These are phyloP conservation scores for Erodium moschatum DNA, from an alignment of 441 rosid genomes.

Conservation along the genomic window DNA sequence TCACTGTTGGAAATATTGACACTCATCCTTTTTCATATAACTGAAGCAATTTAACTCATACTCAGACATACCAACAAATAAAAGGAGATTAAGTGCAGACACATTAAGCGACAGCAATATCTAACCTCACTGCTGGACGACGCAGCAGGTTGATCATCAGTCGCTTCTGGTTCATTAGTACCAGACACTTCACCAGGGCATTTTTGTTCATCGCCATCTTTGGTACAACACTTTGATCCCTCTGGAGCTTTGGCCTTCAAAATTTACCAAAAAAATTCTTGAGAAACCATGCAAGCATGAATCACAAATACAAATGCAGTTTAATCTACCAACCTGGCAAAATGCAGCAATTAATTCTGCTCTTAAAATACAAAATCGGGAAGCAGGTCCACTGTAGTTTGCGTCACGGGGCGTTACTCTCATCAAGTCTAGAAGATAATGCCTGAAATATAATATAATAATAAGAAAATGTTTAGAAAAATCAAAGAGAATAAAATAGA, in stretches of 20 bases:
- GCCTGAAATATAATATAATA: slow-evolving; percentile 33
- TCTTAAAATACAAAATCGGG: slow-evolving; percentile 90
- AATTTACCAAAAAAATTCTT: slow-evolving; percentile 15
- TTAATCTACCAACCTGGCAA: slow-evolving; percentile 59
- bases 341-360: slow-evolving; percentile 88
- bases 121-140: slow-evolving; percentile 30
- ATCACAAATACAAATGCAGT: slow-evolving; percentile 11
- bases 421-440: slow-evolving; percentile 98
- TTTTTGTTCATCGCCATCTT: slow-evolving; percentile 33
- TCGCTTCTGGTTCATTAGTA: slow-evolving; percentile 23
- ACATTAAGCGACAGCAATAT: slow-evolving; percentile 14
- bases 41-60: not conserved
- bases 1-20: not conserved
- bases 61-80: not conserved
- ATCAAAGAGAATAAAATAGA: not conserved
- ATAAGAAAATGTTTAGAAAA: not conserved
- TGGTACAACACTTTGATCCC: slow-evolving; percentile 35
- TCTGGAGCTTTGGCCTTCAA: slow-evolving; percentile 59
- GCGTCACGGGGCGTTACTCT: slow-evolving; percentile 99
- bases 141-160: slow-evolving; percentile 30
- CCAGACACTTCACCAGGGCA: slow-evolving; percentile 14
- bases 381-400: slow-evolving; percentile 79
- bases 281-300: slow-evolving; percentile 19
- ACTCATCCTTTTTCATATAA: not conserved
- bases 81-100: not conserved